These are phyloP conservation scores for Fusarium sp. DNA, from an alignment of 2,329 filamentous ascomycete species.

Conservation along the genomic window DNA sequence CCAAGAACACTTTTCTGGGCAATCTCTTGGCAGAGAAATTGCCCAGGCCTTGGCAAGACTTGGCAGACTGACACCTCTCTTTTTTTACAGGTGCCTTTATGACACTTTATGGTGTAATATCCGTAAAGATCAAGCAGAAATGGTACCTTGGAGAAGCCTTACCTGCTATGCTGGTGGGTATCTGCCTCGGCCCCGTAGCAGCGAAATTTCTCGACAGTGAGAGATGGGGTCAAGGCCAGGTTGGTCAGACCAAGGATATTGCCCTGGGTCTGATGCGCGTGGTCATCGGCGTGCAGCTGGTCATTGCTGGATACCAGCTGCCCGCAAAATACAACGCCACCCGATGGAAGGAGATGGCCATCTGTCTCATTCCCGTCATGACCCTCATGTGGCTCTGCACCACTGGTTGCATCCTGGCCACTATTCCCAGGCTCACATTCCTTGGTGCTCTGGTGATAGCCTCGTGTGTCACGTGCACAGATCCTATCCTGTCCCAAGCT, in stretches of 20 bases:
- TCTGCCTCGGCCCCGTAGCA: constrained; percentile 66
- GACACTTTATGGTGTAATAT: constrained; percentile 61
- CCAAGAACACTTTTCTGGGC: background rate
- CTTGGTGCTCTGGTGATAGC: constrained; percentile 67
- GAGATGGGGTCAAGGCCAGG: no score
- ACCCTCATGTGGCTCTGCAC: constrained; percentile 71
- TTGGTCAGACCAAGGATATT: constrained; percentile 53
- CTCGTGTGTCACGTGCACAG: constrained; percentile 71
- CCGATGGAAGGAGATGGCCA: constrained; percentile 64
- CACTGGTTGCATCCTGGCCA: constrained; percentile 65
- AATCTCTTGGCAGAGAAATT: background rate
- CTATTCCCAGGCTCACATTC: no score
- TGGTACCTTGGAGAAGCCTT: constrained; percentile 68
- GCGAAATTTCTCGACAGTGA: constrained; percentile 63
- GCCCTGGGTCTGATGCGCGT: constrained; percentile 65
- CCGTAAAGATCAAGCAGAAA: constrained; percentile 63
- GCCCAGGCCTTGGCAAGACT: constrained; percentile 10
- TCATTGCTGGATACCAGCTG: constrained; percentile 72
- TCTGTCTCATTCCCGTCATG: constrained; percentile 70
- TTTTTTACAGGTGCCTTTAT: constrained; percentile 57
- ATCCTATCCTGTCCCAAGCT: constrained; percentile 24
- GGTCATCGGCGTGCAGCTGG: constrained; percentile 71
- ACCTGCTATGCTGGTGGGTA: constrained; percentile 66
- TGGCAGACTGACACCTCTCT: constrained; percentile 26
- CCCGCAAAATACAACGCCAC: constrained; percentile 65